Base-by-base conservation (phyloP, 805 yeast species). In the Kodamaea restingae region DNA sequence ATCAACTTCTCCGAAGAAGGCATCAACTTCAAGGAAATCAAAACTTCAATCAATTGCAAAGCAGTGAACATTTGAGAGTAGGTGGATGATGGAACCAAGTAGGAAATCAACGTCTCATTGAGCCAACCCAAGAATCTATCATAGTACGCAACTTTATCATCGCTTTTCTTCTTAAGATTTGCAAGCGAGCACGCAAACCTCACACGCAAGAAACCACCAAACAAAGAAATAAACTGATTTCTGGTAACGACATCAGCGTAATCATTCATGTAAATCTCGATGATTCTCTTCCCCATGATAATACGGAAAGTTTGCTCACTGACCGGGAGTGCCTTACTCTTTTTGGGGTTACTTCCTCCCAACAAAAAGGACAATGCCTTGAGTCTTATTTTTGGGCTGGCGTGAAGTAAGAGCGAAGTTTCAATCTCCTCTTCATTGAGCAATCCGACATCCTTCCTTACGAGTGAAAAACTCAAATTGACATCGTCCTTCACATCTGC, bases 151-250 rank as follows among this genome's bases (percentile, higher is more conserved):
- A 47, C 20, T 9, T 9, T 9, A 4, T 20, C 12, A 11, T 50
- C 49, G 24, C 32, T 47, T 32, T 36, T 46, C 14, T 33, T 39
- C 6, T 47, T 42, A 7, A 31, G 32, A 18, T 44, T 44, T 18
- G 60, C 61, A 18, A 54, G 60, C 0, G 90, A 84, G 38, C 83
- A 93, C 47, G 84, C 71, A 12, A 85, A 58, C 48, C 96, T 67
- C 20, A 71, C 57, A 4, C 36, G 35, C 9, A 87, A 53, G 46
- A 88, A 80, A 40, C 72, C 77, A 39, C 81, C 73, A 41, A 88
- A 59, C 12, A 76, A 52, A 2, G 91, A 79, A 18, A 70, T 67
- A 37, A 85, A 77, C 33, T 76, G 80, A 46, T 80, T 81, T 52
- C 96, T 68, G 1, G 76, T 67, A 44, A 84, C 90, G 11, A 86